phyloP scores from a whole-genome alignment of 352 stramenopile genomes.

The Globisporangium barbulae region DNA sequence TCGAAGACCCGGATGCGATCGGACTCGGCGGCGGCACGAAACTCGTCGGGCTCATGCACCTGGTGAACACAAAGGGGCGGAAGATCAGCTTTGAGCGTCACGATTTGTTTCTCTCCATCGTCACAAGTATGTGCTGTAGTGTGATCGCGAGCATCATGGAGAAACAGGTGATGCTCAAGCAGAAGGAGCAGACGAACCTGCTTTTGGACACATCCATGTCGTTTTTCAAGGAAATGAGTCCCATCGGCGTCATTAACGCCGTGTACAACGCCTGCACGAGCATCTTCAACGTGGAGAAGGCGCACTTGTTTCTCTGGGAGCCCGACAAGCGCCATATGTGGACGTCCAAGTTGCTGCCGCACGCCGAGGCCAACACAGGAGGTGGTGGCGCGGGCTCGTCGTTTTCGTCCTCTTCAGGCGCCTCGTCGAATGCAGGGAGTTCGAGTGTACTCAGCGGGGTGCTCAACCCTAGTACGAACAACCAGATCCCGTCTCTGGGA shows the following conservation, averaged over 20 bases:
- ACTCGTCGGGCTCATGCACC: constrained; percentile 61
- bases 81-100: constrained; percentile 61
- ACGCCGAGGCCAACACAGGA: constrained; percentile 18
- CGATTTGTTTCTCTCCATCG: constrained; percentile 77
- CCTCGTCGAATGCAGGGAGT: not conserved
- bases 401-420: constrained; percentile 2
- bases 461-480: constrained; percentile 13
- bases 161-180: constrained; percentile 56
- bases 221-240: constrained; percentile 83
- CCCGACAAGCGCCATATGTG: constrained; percentile 51
- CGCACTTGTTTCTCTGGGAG: constrained; percentile 68
- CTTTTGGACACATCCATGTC: constrained; percentile 71
- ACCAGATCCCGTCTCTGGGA: constrained; percentile 28
- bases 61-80: constrained; percentile 68
- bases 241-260: constrained; percentile 72
- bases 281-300: constrained; percentile 62
- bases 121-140: constrained; percentile 59
- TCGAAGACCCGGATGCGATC: constrained; percentile 38
- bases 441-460: constrained; percentile 3
- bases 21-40: constrained; percentile 24
- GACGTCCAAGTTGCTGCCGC: constrained; percentile 59
- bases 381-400: not conserved
- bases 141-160: constrained; percentile 69
- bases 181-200: constrained; percentile 60
- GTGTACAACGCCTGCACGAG: constrained; percentile 72